A percentile compares a stretch with the other conserved stretches of the same genome.
Conservation (phyloP, 2,329 filamentous ascomycete species). For the Aureobasidium lini region DNA sequence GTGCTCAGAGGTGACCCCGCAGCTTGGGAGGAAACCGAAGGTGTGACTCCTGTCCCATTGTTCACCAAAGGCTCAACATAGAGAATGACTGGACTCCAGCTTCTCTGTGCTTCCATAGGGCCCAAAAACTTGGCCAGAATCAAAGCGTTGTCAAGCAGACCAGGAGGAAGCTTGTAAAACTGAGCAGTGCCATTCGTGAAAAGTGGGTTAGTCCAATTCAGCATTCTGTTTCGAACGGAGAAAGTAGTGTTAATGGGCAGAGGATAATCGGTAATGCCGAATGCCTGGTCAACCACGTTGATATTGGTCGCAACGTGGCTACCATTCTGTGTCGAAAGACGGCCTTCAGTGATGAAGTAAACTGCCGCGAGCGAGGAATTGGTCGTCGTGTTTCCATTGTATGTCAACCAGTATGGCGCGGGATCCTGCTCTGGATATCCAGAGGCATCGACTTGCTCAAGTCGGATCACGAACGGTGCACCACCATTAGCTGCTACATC, state of each 20-base stretch:
- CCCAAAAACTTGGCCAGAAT: slow-evolving; percentile 26
- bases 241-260: slow-evolving; percentile 26
- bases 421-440: slow-evolving; percentile 9
- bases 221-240: slow-evolving; percentile 19
- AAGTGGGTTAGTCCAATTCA: slow-evolving; percentile 27
- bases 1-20: not conserved
- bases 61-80: slow-evolving; percentile 17
- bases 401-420: slow-evolving; percentile 22
- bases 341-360: slow-evolving; percentile 25
- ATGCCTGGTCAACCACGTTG: slow-evolving; percentile 21
- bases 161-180: slow-evolving; percentile 26
- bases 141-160: slow-evolving; percentile 21
- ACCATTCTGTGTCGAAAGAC: slow-evolving; percentile 19
- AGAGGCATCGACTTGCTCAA: slow-evolving; percentile 20
- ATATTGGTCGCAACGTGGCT: slow-evolving; percentile 22
- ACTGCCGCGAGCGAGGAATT: slow-evolving; percentile 23
- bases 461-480: slow-evolving; percentile 25
- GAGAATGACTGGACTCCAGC: slow-evolving; percentile 25
- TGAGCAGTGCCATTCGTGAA: slow-evolving; percentile 26
- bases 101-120: slow-evolving; percentile 17
- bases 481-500: slow-evolving; percentile 26
- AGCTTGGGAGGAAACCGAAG: not conserved
- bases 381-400: slow-evolving; percentile 28
- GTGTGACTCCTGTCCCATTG: not conserved
- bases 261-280: slow-evolving; percentile 20